Evolutionary conservation across 371 early-diverging fungal species (phyloP), one percentile per base, ranked within the genome.

Genomic region (Syncephalastrum contaminatum): DNA sequence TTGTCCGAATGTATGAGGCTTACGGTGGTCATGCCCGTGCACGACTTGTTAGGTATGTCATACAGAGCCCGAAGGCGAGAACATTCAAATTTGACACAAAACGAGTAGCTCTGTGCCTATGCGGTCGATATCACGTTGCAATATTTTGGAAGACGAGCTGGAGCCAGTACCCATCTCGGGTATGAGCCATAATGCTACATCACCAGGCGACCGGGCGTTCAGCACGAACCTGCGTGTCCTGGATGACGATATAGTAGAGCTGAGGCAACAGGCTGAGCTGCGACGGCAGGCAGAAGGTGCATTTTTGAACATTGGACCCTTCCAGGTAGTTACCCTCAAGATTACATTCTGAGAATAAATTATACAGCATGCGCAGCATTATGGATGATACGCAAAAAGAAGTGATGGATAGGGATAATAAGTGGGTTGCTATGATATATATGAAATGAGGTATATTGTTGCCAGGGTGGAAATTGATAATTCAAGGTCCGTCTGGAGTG

Each of bases 1-100:
- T 97, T 40, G 57, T 98, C 20, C 82, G 99, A 46, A 54, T 97
- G 10, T 94, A 93, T 67, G 97, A 98, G 68, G 87, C 94, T 0
- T 91, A 85, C 67, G 97, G 99, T n/a, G 96, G 96, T 4, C 89
- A 88, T 12, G 88, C 88, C 2, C 65, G 55, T 20, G 84, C 78
- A 20, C 65, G 58, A 19, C 58, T 94, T 36, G 67, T 60, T 19
- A 85, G 86, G 90, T 90, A 78, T 13, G 59, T 24, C 24, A 8
- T 54, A 2, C 18, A 21, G n/a, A n/a, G n/a, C n/a, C n/a, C n/a
- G n/a, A n/a, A n/a, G n/a, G n/a, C n/a, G n/a, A n/a, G n/a, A n/a
- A n/a, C n/a, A n/a, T n/a, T n/a, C n/a, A n/a, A 18, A 16, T 12
- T 18, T 27, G 25, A n/a, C 10, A 89, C 91, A 0, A 70, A 94